Evolutionary conservation across 2,329 filamentous ascomycete species (phyloP), one percentile per base, ranked within the genome.

Genomic region (Diplodia intermedia): DNA sequence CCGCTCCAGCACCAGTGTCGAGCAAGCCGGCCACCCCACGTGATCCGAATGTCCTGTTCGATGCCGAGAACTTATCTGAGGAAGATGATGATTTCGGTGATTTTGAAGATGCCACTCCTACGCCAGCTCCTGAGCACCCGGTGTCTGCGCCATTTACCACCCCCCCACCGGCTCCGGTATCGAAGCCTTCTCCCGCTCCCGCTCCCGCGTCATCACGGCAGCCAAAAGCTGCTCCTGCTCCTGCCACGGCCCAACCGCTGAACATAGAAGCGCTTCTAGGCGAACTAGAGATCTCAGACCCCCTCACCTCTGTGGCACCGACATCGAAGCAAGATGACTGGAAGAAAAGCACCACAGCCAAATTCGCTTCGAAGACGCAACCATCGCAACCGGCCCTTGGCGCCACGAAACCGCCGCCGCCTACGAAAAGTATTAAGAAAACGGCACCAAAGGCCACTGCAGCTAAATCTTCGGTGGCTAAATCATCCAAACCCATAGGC

Each of bases 11-110:
- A 9, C 47, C 47, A 38, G 36, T 11, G 14, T 33, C 8, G 31
- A 67, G 66, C 50, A 63, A 55, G 23, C 26, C 60, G 9, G 8
- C 66, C n/a, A 18, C 66, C 38, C 40, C 75, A 38, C 67, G 73
- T 20, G 77, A 80, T 70, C 73, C 78, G 3, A 79, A 75, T 68
- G 78, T 81, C 3, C 69, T 81, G 2, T 81, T 81, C 67, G 79
- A 81, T 69, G 79, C 75, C 53, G 77, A 79, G 65, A 78, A 80
- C 67, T 74, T 68, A 15, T 68, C 76, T 53, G 77, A 79, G 18
- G 77, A 78, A 20, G 71, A 73, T 26, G 70, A 73, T 40, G 76
- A 78, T n/a, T 79, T 79, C 74, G 77, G 78, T 38, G 74, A 79
- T 15, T 77, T 77, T 65, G 76, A 78, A 65, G 75, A 47, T 43